Conservation (phyloP, 306 rosid species). For the Canavalia gladiata region DNA sequence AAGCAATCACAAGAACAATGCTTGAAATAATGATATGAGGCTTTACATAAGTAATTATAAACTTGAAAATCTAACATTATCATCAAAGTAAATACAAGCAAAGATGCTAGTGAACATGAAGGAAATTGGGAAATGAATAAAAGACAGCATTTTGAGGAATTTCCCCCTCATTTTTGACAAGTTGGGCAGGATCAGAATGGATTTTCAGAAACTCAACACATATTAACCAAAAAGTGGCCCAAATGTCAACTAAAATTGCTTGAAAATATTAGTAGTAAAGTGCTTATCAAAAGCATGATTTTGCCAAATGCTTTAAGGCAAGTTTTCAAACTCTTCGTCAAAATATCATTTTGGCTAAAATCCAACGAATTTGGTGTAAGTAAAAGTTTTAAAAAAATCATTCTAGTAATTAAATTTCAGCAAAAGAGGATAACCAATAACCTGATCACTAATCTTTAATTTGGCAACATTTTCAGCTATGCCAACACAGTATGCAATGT, state of each 20-base stretch:
- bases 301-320: not conserved
- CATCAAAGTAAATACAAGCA: not conserved
- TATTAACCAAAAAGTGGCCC: not conserved
- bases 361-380: not conserved
- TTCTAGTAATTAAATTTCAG: not conserved
- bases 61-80: not conserved
- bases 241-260: constrained; percentile 5
- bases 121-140: not conserved
- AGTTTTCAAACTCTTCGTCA: constrained; percentile 9
- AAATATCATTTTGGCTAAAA: not conserved
- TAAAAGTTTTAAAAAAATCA: not conserved
- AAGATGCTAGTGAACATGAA: not conserved
- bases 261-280: not conserved
- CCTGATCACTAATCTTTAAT: constrained; percentile 4
- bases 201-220: not conserved
- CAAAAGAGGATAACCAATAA: not conserved
- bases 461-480: not conserved
- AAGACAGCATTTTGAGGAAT: not conserved
- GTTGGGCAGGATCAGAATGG: not conserved
- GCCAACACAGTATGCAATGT: not conserved
- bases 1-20: constrained; percentile 8
- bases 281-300: not conserved
- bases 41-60: not conserved
- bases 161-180: not conserved
- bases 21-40: not conserved